Evolutionary conservation across 106 monocot species (phyloP).

Genomic region (Chionographis japonica): DNA sequence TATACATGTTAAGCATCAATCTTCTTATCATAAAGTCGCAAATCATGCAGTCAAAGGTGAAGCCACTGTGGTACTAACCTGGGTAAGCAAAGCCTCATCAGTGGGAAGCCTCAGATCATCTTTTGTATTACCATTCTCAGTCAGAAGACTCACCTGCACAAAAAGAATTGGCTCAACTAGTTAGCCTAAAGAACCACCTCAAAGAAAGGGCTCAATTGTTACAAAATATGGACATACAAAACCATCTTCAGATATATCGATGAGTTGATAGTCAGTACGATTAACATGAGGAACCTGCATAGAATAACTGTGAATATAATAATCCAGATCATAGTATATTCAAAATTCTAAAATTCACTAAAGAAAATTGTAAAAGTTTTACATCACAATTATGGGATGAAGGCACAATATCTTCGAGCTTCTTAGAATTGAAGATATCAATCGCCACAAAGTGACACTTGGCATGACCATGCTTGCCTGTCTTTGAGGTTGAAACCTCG

Average conservation of each 20-base stretch:
- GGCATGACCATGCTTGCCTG: constrained; percentile 34
- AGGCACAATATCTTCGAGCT: constrained; percentile 39
- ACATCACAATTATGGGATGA: constrained; percentile 39
- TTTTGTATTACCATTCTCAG: constrained; percentile 31
- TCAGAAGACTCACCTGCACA: constrained; percentile 30
- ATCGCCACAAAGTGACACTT: constrained; percentile 37
- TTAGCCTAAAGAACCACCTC: neutral
- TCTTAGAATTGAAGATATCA: constrained; percentile 28
- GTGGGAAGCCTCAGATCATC: constrained; percentile 41
- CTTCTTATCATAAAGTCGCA: no score
- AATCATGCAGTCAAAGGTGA: no score
- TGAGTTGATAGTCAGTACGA: constrained; percentile 41
- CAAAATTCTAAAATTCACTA: neutral
- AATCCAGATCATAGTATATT: neutral
- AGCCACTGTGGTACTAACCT: constrained; percentile 7
- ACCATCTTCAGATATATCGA: constrained; percentile 39
- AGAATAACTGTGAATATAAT: neutral
- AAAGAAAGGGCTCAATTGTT: neutral
- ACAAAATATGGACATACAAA: constrained; percentile 18
- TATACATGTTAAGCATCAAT: no score
- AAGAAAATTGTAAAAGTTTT: neutral
- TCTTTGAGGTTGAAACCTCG: constrained; percentile 33
- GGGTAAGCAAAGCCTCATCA: constrained; percentile 30
- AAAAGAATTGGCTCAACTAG: neutral
- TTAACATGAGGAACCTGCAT: constrained; percentile 32